Percentiles rank a stretch among this genome's conserved stretches.
Conservation (phyloP, 2,329 filamentous ascomycete genomes). For the Tympanopsis confertula region DNA sequence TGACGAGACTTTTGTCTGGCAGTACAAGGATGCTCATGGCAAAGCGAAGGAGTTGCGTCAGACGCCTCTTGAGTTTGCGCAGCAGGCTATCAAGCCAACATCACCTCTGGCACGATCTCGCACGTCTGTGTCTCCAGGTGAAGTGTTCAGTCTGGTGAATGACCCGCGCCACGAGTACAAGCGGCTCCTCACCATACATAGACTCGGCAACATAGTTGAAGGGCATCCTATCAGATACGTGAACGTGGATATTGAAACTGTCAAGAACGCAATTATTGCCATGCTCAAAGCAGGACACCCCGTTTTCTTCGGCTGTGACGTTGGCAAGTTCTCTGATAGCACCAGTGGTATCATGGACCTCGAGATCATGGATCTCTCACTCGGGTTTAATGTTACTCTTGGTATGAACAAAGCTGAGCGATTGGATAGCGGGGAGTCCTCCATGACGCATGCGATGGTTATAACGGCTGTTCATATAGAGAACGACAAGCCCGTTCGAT, state of each 20-base stretch:
- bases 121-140: too few species aligned
- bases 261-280: slow-evolving; percentile 63
- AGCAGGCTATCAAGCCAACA: slow-evolving; percentile 49
- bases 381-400: slow-evolving; percentile 70
- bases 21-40: slow-evolving; percentile 60
- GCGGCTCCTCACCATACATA: slow-evolving; percentile 62
- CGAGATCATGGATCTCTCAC: slow-evolving; percentile 63
- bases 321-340: slow-evolving; percentile 68
- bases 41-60: slow-evolving; percentile 49
- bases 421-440: slow-evolving; percentile 61
- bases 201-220: slow-evolving; percentile 72
- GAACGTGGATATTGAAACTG: slow-evolving; percentile 63
- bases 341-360: slow-evolving; percentile 69
- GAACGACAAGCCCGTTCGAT: slow-evolving; percentile 53
- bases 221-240: slow-evolving; percentile 69
- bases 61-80: slow-evolving; percentile 63
- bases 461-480: slow-evolving; percentile 75
- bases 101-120: slow-evolving; percentile 52
- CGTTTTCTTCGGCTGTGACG: slow-evolving; percentile 81
- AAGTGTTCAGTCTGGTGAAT: slow-evolving; percentile 72
- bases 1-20: slow-evolving; percentile 64
- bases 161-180: slow-evolving; percentile 71
- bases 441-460: slow-evolving; percentile 91
- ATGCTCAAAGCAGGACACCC: slow-evolving; percentile 72
- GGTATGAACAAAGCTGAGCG: slow-evolving; percentile 67